Conservation (phyloP, 257 asterid species). For the Cruciata laevipes region DNA sequence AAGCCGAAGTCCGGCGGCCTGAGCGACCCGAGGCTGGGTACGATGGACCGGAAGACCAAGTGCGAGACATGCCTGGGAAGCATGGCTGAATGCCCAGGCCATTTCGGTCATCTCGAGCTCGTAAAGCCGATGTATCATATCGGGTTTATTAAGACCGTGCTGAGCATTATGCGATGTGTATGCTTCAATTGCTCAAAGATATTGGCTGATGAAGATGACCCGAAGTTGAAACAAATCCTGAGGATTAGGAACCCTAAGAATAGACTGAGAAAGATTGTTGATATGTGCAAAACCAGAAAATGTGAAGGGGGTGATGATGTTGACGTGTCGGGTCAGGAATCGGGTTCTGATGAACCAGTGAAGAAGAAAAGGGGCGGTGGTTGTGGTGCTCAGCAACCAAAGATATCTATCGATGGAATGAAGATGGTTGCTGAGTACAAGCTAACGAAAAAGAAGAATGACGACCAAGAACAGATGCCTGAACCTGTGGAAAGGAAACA, state of each 20-base stretch:
- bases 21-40: constrained; percentile 92
- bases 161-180: constrained; percentile 73
- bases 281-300: constrained; percentile 75
- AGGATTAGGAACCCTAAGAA: constrained; percentile 79
- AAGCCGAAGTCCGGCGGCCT: constrained; percentile 91
- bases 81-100: constrained; percentile 99
- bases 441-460: constrained; percentile 64
- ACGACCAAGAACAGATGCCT: constrained; percentile 85
- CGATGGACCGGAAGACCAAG: constrained; percentile 88
- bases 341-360: constrained; percentile 61
- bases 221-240: constrained; percentile 75
- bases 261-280: constrained; percentile 66
- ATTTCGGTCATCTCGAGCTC: constrained; percentile 94
- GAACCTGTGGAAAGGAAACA: constrained; percentile 94
- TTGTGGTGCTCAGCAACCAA: constrained; percentile 98
- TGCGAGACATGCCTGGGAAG: constrained; percentile 96
- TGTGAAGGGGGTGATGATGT: constrained; percentile 97
- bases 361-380: constrained; percentile 80
- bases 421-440: constrained; percentile 93
- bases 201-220: constrained; percentile 82
- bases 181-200: constrained; percentile 97
- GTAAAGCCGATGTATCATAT: constrained; percentile 96
- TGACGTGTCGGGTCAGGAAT: constrained; percentile 50
- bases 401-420: constrained; percentile 90
- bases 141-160: constrained; percentile 87